Evolutionary conservation across 164 flowering plant species (phyloP), one percentile per base, ranked within the genome.

Genomic region (Warburgia ugandensis): DNA sequence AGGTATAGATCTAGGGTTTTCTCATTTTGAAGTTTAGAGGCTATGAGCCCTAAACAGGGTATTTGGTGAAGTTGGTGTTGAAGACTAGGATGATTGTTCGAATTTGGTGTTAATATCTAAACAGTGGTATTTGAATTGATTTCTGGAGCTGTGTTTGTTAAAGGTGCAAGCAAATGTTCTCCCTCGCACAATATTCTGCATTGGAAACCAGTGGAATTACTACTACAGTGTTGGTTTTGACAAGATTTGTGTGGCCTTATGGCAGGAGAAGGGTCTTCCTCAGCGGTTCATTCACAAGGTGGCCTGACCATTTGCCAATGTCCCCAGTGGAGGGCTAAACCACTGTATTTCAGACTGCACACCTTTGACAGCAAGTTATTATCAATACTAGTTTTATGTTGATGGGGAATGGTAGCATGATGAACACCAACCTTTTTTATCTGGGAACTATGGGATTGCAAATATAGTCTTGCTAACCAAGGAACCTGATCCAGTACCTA

Each of bases 391-490:
- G 67, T 90, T 84, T 61, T 69, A 66, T 62, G 94, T 90, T 62
- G 97, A 90, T 60, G 97, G 97, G 59, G 88, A 86, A 66, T 90
- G 94, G 96, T 68, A 78, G 26, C 85, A 91, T 65, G 97, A 91
- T 66, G 83, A 83, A 56, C 68, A 42, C 46, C 86, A 72, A 21
- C 87, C 83, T 41, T 66, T 17, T 61, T 69, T 66, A 16, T 69
- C 52, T 63, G 64, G 84, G 29, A 81, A 67, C 60, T 79, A 73
- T 69, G 97, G 96, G 48, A 58, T 70, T 20, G 95, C 85, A 58
- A 87, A 91, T 68, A 83, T 89, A 36, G 52, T 84, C 36, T 42
- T 69, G 25, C 56, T 82, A 60, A 46, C 81, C 14, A 56, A 72
- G 60, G 85, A 77, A 21, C 61, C 83, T 54, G 78, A 71, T 55